Percentiles rank a stretch among this genome's conserved stretches.
Conservation (phyloP, 2,329 filamentous ascomycete genomes). For the Chaetomiaceae sp. region DNA sequence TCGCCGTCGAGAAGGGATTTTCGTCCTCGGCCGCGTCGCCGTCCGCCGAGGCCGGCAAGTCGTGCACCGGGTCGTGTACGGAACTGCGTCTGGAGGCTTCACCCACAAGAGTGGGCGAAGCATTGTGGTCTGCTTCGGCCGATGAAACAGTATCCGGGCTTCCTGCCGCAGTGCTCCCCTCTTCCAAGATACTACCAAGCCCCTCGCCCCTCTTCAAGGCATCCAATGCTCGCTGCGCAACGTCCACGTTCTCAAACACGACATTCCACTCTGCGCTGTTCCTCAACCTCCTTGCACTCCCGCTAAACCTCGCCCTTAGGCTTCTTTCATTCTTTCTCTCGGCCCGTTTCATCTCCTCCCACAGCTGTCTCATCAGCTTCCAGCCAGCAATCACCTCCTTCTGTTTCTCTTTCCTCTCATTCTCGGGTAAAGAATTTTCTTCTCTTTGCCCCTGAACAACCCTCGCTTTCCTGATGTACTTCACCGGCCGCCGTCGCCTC, state of each 20-base stretch:
- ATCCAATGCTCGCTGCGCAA: constrained; percentile 43
- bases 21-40: constrained; percentile 6
- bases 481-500: constrained; percentile 49
- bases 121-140: constrained; percentile 15
- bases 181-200: constrained; percentile 33
- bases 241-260: constrained; percentile 47
- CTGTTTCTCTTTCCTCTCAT: constrained; percentile 30
- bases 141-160: no score
- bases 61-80: background rate
- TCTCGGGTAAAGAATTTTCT: constrained; percentile 30
- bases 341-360: constrained; percentile 36
- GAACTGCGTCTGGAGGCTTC: background rate
- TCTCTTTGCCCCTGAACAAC: constrained; percentile 56
- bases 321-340: constrained; percentile 34
- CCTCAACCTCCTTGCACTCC: constrained; percentile 19
- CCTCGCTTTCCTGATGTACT: constrained; percentile 52
- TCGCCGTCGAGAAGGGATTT: constrained; percentile 17
- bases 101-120: background rate
- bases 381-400: constrained; percentile 40
- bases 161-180: background rate
- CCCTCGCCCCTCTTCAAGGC: constrained; percentile 43
- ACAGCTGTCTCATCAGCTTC: constrained; percentile 39
- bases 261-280: constrained; percentile 33
- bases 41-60: constrained; percentile 9
- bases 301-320: constrained; percentile 34